Evolutionary conservation across 495 filamentous ascomycete species (phyloP).

Genomic region (Penicillium bialowiezense): DNA sequence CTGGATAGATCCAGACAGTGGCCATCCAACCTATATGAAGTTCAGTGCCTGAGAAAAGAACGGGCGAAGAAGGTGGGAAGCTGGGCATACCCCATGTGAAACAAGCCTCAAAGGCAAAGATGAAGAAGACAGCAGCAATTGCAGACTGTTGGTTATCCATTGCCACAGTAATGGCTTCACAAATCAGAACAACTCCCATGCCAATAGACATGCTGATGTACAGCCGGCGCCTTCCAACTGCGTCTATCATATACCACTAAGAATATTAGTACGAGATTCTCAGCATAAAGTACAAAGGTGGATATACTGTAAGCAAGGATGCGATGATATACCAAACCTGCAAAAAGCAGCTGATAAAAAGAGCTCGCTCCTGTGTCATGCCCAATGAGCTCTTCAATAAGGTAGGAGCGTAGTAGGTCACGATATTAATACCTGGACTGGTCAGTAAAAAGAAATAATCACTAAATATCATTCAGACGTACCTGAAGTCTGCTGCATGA

Average conservation of each 20-base stretch:
- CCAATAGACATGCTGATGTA: constrained; percentile 31
- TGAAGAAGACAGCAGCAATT: constrained; percentile 28
- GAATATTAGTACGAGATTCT: not conserved
- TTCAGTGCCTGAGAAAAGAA: constrained; percentile 1
- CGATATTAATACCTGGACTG: constrained; percentile 24
- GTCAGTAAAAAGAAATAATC: no score
- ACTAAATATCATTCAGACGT: no score
- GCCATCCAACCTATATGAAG: constrained; percentile 19
- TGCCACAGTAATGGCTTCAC: constrained; percentile 25
- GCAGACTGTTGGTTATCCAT: constrained; percentile 14
- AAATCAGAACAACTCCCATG: constrained; percentile 25
- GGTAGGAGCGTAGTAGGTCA: constrained; percentile 32
- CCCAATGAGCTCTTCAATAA: constrained; percentile 25
- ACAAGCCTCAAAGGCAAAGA: constrained; percentile 33
- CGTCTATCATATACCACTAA: constrained; percentile 32
- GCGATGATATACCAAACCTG: constrained; percentile 30
- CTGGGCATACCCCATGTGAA: constrained; percentile 31
- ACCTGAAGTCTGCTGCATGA: constrained; percentile 39
- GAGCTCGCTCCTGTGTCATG: constrained; percentile 20
- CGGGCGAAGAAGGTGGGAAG: not conserved
- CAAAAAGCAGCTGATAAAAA: constrained; percentile 25
- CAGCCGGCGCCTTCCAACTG: constrained; percentile 19
- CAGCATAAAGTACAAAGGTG: not conserved
- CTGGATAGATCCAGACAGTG: constrained; percentile 33
- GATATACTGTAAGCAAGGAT: constrained; percentile 27